These are phyloP conservation scores for Plasmodium ovale DNA, from an alignment of 169 alveolate genomes.

Conservation along the genomic window DNA sequence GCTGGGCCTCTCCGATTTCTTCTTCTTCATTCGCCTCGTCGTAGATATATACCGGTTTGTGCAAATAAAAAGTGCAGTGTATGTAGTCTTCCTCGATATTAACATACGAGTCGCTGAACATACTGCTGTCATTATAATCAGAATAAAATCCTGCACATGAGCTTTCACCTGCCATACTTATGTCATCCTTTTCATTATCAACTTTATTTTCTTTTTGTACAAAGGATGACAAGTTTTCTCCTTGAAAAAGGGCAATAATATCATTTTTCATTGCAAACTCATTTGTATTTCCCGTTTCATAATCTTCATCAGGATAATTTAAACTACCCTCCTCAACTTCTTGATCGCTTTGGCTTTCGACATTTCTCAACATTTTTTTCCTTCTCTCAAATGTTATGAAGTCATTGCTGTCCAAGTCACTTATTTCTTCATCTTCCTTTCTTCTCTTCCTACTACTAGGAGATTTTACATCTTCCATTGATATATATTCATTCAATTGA, in stretches of 20 bases:
- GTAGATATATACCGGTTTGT: slow-evolving; percentile 44
- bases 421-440: too few species aligned
- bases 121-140: slow-evolving; percentile 20
- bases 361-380: too few species aligned
- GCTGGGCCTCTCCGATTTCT: neutral
- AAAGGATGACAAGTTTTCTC: neutral
- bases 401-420: too few species aligned
- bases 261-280: too few species aligned
- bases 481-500: neutral
- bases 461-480: neutral
- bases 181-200: neutral
- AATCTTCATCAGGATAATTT: too few species aligned
- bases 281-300: too few species aligned
- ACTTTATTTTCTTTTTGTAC: neutral
- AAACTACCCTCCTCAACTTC: too few species aligned
- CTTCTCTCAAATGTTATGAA: too few species aligned
- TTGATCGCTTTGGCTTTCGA: too few species aligned
- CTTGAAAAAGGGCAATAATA: too few species aligned
- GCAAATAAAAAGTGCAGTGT: slow-evolving; percentile 31
- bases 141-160: neutral
- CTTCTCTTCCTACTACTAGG: too few species aligned
- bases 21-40: slow-evolving; percentile 26
- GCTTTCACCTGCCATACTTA: neutral
- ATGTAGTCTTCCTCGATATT: slow-evolving; percentile 7
- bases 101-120: neutral